A percentile compares a stretch with the other conserved stretches of the same genome.
Evolutionary conservation across 345 rosid species (phyloP).

Genomic region (Psidium guajava): DNA sequence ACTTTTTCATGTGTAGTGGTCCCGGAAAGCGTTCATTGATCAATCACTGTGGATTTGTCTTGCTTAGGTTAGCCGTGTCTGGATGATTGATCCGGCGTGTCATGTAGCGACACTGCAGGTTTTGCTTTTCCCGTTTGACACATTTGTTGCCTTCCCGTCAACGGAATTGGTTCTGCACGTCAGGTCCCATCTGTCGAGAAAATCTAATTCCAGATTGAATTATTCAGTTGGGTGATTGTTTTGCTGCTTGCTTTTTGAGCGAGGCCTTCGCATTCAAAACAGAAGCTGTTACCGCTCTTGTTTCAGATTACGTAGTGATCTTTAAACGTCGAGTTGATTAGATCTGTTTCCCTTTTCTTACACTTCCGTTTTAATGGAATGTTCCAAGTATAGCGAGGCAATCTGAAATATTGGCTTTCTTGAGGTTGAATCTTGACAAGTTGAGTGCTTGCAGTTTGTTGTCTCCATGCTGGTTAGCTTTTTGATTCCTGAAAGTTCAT

Average conservation of each 20-base stretch:
- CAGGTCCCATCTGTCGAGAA: not conserved
- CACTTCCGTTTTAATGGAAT: not conserved
- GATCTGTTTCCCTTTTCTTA: not conserved
- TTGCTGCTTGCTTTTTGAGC: not conserved
- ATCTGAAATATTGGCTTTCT: not conserved
- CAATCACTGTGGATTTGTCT: not conserved
- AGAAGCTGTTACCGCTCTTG: not conserved
- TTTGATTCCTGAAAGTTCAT: not conserved
- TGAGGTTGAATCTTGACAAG: not conserved
- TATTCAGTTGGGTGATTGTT: not conserved
- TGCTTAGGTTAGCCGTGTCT: not conserved
- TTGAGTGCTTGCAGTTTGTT: not conserved
- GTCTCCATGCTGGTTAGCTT: not conserved
- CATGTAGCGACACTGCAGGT: not conserved
- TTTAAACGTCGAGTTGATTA: not conserved
- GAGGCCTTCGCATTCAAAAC: not conserved
- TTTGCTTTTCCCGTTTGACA: not conserved
- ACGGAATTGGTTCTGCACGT: not conserved
- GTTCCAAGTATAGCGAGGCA: not conserved
- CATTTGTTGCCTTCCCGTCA: not conserved
- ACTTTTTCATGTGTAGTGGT: not conserved
- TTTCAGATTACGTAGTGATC: not conserved
- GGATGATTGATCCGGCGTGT: not conserved
- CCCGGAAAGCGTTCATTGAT: not conserved
- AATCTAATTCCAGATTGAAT: not conserved